Evolutionary conservation across 805 yeast species (phyloP), one percentile per base, ranked within the genome.

Genomic region (Pichia cabralensis): DNA sequence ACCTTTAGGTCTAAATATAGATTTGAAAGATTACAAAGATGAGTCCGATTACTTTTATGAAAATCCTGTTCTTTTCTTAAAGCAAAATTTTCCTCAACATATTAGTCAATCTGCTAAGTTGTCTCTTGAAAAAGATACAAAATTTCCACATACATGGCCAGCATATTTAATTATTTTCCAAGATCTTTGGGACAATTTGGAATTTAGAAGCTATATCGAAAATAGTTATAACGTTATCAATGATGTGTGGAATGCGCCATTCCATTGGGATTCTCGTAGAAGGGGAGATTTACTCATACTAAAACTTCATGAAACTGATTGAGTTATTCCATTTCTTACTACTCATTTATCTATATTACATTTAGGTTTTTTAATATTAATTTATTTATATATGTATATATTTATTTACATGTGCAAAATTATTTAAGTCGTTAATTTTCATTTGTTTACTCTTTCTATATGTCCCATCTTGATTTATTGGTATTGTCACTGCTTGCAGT

Each of bases 21-120:
- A 31, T 13, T 24, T 33, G 9, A 29, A 24, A 3, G 27, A 42
- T 0, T 92, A 92, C 50, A 62, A 70, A 58, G 98, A 89, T 52
- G 95, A 88, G 53, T 84, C 95, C 29, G 97, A 92, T 52, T 59
- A 60, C 34, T 80, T 92, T 43, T 92, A 82, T 52, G 76, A 69
- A 9, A 62, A 84, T 45, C 84, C 92, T 0, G 37, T 42, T 0
- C 37, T 34, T n/a, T 89, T 77, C 48, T 40, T 88, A n/a, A 45
- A 50, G n/a, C 41, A 47, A 1, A 65, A 75, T 40, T 71, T 79
- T 34, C 78, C 83, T 0, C 55, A 39, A 1, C 13, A 21, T 8
- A n/a, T n/a, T n/a, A n/a, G n/a, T n/a, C n/a, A n/a, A n/a, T n/a
- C n/a, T n/a, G n/a, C n/a, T n/a, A n/a, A n/a, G n/a, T n/a, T n/a